phyloP scores from a whole-genome alignment of 768 basidiomycete species.

The Pleurotus ostreatus region DNA sequence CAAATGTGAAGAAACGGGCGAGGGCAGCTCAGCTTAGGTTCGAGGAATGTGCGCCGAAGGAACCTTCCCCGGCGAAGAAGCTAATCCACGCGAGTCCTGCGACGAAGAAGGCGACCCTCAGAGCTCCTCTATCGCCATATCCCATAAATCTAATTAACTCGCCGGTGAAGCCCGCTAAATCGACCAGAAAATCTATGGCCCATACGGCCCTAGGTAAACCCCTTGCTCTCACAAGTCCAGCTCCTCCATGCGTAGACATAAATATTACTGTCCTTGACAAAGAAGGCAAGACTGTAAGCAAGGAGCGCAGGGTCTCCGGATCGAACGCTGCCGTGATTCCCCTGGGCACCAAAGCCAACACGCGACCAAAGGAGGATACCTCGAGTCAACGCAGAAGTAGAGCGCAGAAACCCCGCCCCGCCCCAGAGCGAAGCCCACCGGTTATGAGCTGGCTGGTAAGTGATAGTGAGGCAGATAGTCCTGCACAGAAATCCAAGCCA shows the following conservation, averaged over 20 bases:
- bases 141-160: slow-evolving; percentile 1
- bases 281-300: slow-evolving; percentile 49
- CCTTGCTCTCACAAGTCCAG: slow-evolving; percentile 30
- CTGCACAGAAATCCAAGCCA: background rate
- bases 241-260: slow-evolving; percentile 50
- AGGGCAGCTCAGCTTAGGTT: slow-evolving; percentile 26
- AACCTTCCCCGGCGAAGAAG: slow-evolving; percentile 11
- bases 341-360: too few species aligned
- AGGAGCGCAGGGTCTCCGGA: slow-evolving; percentile 58
- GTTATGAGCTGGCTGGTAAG: background rate
- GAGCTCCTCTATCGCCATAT: background rate
- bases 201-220: slow-evolving; percentile 27
- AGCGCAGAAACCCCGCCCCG: slow-evolving; percentile 11
- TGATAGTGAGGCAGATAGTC: background rate
- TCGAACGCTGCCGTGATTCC: slow-evolving; percentile 18
- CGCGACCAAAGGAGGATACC: too few species aligned
- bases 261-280: slow-evolving; percentile 69
- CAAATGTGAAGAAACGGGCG: slow-evolving; percentile 26
- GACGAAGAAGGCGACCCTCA: background rate
- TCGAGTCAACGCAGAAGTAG: slow-evolving; percentile 27
- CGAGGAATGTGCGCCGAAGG: slow-evolving; percentile 12
- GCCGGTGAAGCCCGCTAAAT: background rate
- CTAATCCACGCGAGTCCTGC: slow-evolving; percentile 12
- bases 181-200: slow-evolving; percentile 19
- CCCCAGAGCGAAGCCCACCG: background rate